Evolutionary conservation across 108 stramenopile genomes (phyloP).

Genomic region (Cylindrotheca closterium): DNA sequence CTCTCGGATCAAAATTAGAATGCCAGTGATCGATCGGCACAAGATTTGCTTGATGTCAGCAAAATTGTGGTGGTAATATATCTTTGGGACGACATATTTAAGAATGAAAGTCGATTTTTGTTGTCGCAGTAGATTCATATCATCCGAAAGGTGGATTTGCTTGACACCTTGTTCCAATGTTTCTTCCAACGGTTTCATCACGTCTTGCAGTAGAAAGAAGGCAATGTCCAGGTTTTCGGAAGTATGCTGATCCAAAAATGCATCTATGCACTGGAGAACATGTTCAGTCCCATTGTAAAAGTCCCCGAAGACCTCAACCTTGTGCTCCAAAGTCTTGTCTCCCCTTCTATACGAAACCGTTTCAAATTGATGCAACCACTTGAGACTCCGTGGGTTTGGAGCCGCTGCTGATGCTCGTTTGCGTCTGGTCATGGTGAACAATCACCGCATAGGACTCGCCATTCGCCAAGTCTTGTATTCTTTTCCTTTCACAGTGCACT

Average conservation of each 20-base stretch:
- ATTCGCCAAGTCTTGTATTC: too few species aligned
- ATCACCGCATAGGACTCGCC: too few species aligned
- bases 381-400: not conserved
- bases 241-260: not conserved
- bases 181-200: slow-evolving; percentile 9
- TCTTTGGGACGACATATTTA: slow-evolving; percentile 8
- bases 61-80: slow-evolving; percentile 14
- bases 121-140: slow-evolving; percentile 6
- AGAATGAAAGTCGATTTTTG: slow-evolving; percentile 16
- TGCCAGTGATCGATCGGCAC: slow-evolving; percentile 5
- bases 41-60: not conserved
- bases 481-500: too few species aligned
- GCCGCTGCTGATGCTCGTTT: too few species aligned
- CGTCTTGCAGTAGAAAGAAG: not conserved
- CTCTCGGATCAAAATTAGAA: slow-evolving; percentile 10
- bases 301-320: slow-evolving; percentile 20
- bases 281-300: slow-evolving; percentile 7
- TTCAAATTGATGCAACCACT: slow-evolving; percentile 16
- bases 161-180: slow-evolving; percentile 6
- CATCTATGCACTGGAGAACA: slow-evolving; percentile 8
- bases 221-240: slow-evolving; percentile 6
- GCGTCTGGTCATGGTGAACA: too few species aligned
- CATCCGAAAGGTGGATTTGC: slow-evolving; percentile 5
- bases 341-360: not conserved
- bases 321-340: not conserved